Base-by-base conservation (phyloP, 192 early-diverging fungal species). In the Coemansia javaensis region DNA sequence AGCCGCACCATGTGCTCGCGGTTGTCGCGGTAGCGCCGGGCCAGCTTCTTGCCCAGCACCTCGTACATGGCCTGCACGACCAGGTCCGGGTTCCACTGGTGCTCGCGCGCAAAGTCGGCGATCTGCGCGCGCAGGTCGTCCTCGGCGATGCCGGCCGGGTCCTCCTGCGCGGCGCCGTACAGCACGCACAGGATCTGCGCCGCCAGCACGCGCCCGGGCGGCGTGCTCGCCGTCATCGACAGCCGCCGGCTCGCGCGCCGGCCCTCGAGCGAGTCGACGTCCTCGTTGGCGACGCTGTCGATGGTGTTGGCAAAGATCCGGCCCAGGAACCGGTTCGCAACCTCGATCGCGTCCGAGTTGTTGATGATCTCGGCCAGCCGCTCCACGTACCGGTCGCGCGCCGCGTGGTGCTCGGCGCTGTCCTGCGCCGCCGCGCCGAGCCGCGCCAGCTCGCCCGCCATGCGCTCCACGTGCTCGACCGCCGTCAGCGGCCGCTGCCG, bases 41-140 rank as follows among this genome's bases (percentile, higher is more conserved):
- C 68, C 22, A 71, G 56, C 44, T 63, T 63, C 41, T 71, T 71
- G 44, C 61, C 68, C 47, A 64, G 59, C 33, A 71, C 56, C 42
- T 71, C 68, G 40, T 71, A 71, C 59, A 71, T 71, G 32, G 68
- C 68, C 36, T 71, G 68, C 23, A 71, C 68, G 12, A 63, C 61
- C 45, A 71, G 50, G 17, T 71, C 68, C 0, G 68, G 68, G 36
- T 71, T 71, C 68, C 68, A 71, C 52, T 44, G 42, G 28, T 61
- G 55, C 45, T 74, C 70, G 14, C 59, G 53, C 1, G 70, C 70
- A 66, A 74, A 74, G 18, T 66, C 70, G n/a, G 63, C 34, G 30
- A 74, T 47, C 43, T 56, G 48, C 6, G 41, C 18, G 17, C 70
- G 52, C 49, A 74, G 50, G 16, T 65, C 70, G 18, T 74, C 63